phyloP scores from a whole-genome alignment of 768 basidiomycete genomes.

The Lentinus tigrinus region DNA sequence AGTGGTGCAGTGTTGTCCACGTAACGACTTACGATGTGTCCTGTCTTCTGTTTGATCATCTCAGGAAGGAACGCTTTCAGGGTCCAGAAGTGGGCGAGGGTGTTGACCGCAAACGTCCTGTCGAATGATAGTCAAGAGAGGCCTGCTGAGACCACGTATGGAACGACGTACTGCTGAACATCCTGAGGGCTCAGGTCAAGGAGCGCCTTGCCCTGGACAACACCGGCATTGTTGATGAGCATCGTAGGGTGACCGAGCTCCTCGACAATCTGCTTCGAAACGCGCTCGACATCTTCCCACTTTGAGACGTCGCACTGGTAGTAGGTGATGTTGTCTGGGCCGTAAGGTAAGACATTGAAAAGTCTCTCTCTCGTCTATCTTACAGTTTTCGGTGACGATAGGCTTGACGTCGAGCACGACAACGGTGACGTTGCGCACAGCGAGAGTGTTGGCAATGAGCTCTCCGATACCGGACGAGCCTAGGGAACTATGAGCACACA shows the following conservation, averaged over 20 bases:
- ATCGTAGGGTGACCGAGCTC: conserved; percentile 92
- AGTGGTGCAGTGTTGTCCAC: neutral
- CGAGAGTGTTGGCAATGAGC: conserved; percentile 83
- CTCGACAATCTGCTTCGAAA: conserved; percentile 69
- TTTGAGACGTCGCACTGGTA: conserved; percentile 93
- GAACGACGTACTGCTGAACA: conserved; percentile 64
- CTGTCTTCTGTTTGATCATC: conserved; percentile 73
- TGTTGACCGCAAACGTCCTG: conserved; percentile 91
- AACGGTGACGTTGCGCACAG: conserved; percentile 76
- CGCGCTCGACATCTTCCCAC: conserved; percentile 78
- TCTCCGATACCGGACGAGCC: conserved; percentile 90
- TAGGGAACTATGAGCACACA: conserved; percentile 26
- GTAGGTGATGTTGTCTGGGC: conserved; percentile 71
- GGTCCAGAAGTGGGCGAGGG: conserved; percentile 87
- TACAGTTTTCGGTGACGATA: conserved; percentile 75
- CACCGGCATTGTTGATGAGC: conserved; percentile 92
- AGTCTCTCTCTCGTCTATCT: conserved; percentile 19
- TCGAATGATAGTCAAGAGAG: neutral
- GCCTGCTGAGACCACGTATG: neutral
- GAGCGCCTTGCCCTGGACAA: conserved; percentile 86
- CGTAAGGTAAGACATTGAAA: neutral
- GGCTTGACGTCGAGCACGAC: conserved; percentile 85
- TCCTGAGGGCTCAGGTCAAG: conserved; percentile 79
- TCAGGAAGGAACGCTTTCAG: conserved; percentile 90
- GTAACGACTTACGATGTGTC: conserved; percentile 73